Conservation (phyloP, 2,329 filamentous ascomycete species). For the Neofusicoccum cordaticola region DNA sequence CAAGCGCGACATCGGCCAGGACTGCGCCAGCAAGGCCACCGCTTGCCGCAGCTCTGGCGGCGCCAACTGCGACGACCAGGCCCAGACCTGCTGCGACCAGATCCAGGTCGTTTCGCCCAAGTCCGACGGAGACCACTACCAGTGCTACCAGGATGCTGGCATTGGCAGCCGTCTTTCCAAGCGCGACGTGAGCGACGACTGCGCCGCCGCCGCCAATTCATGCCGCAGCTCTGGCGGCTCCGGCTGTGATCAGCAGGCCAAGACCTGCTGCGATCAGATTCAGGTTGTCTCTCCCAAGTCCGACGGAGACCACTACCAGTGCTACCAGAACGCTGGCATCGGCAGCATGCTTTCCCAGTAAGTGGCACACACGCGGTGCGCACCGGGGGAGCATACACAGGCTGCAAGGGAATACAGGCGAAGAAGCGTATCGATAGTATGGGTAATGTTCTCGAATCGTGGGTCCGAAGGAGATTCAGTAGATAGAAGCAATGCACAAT, state of each 20-base stretch:
- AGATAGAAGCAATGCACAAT: too few relatives aligned
- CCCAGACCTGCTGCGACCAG: background rate
- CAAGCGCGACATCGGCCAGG: background rate
- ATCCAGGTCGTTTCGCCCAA: background rate
- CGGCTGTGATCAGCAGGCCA: background rate
- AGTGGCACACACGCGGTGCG: too few relatives aligned
- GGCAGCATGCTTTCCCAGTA: too few relatives aligned
- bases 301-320: too few relatives aligned
- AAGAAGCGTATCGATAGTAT: too few relatives aligned
- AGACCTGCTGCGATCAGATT: background rate
- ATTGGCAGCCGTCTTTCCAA: background rate
- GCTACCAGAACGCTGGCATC: too few relatives aligned
- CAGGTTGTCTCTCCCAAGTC: too few relatives aligned
- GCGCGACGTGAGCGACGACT: background rate
- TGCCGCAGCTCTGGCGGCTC: background rate
- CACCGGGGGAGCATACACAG: too few relatives aligned
- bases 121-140: background rate
- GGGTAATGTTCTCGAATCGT: too few relatives aligned
- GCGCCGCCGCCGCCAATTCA: background rate
- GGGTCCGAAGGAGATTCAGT: too few relatives aligned
- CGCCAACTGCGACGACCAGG: background rate
- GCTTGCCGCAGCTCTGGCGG: background rate
- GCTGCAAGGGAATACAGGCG: too few relatives aligned
- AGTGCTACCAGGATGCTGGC: background rate
- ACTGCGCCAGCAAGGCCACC: background rate